phyloP scores from a whole-genome alignment of 257 asterid species.

The Cinchona pubescens region DNA sequence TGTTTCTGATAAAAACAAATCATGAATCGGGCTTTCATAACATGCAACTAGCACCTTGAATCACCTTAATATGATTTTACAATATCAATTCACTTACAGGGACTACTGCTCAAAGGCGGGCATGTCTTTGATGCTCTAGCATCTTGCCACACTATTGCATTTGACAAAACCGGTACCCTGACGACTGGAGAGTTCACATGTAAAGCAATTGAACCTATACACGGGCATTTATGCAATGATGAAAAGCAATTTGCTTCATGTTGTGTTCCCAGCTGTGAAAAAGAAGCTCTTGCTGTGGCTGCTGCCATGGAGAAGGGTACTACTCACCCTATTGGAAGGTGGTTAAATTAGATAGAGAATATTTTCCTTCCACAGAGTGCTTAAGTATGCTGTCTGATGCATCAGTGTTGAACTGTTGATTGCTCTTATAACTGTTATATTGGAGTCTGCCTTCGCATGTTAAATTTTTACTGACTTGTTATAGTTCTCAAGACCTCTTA shows the following conservation, averaged over 20 bases:
- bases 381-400: background rate
- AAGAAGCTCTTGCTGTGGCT: constrained; percentile 98
- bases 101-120: constrained; percentile 95
- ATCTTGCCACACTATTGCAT: constrained; percentile 88
- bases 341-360: background rate
- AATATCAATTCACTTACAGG: constrained; percentile 44
- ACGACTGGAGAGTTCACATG: constrained; percentile 96
- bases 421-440: background rate
- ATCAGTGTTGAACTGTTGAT: too few species aligned
- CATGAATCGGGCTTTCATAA: background rate
- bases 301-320: constrained; percentile 99
- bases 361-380: background rate
- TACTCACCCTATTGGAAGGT: constrained; percentile 99
- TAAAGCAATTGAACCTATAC: constrained; percentile 99
- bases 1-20: background rate
- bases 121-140: constrained; percentile 93
- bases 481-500: too few species aligned
- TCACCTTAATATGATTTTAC: background rate
- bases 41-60: background rate
- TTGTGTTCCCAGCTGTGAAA: constrained; percentile 93
- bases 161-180: constrained; percentile 97
- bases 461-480: too few species aligned
- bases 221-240: constrained; percentile 56
- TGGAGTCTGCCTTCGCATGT: background rate
- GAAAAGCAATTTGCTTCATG: constrained; percentile 51